These are phyloP conservation scores for Botrytis pseudocinerea DNA, from an alignment of 2,329 filamentous ascomycete genomes.

Conservation along the genomic window DNA sequence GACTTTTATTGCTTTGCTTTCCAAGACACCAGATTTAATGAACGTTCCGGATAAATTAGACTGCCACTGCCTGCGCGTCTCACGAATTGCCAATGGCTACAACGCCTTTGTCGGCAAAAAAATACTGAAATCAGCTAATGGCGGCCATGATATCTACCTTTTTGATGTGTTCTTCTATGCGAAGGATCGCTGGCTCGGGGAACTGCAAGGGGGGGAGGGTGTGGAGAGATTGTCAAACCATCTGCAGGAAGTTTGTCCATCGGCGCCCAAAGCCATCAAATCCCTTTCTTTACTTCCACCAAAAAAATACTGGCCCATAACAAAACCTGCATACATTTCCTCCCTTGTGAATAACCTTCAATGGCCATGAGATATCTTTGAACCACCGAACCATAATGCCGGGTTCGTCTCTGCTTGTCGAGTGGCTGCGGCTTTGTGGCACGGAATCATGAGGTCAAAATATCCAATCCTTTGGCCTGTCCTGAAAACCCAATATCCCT, in stretches of 20 bases:
- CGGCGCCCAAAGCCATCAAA: neutral
- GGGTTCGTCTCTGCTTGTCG: slow-evolving; percentile 9
- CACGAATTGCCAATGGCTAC: neutral
- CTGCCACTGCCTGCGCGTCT: neutral
- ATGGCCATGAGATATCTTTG: neutral
- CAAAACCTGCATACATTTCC: neutral
- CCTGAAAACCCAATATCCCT: neutral
- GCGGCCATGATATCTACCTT: neutral
- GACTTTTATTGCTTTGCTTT: neutral
- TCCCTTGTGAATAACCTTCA: slow-evolving; percentile 3
- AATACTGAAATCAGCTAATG: neutral
- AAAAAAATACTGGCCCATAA: neutral
- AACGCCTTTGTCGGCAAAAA: neutral
- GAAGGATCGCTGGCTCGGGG: neutral
- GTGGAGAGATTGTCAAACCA: neutral
- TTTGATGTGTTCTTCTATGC: neutral
- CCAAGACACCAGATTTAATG: neutral
- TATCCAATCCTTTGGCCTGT: slow-evolving; percentile 6
- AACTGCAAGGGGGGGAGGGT: neutral
- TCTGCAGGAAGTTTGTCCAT: neutral
- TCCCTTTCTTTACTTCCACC: neutral
- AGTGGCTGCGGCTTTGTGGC: slow-evolving; percentile 13
- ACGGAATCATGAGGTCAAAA: neutral
- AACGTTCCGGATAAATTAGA: neutral
- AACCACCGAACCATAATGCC: slow-evolving; percentile 5